These are phyloP conservation scores for Lipomyces yamadae DNA, from an alignment of 805 yeast species.

Conservation along the genomic window DNA sequence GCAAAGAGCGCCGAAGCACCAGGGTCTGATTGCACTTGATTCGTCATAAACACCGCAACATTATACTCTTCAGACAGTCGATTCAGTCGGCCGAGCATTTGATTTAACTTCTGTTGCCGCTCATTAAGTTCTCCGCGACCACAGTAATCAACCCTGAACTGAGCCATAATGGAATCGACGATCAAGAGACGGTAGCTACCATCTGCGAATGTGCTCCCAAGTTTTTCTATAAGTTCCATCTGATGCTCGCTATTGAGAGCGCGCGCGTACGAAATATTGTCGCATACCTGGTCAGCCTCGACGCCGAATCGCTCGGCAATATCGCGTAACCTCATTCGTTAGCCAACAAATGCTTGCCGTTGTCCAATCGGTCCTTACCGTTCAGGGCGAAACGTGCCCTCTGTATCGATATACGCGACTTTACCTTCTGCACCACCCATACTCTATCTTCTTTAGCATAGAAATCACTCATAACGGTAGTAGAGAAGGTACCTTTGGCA, in stretches of 20 bases:
- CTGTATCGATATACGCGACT: slow-evolving; percentile 78
- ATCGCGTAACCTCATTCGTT: slow-evolving; percentile 51
- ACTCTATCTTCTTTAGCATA: slow-evolving; percentile 33
- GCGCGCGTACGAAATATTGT: slow-evolving; percentile 74
- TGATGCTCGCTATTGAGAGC: slow-evolving; percentile 82
- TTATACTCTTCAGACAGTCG: slow-evolving; percentile 79
- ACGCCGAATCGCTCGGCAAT: slow-evolving; percentile 73
- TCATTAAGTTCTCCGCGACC: slow-evolving; percentile 81
- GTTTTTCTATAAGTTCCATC: slow-evolving; percentile 68
- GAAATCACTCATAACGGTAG: not conserved
- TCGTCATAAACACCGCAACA: slow-evolving; percentile 73
- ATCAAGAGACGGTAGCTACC: slow-evolving; percentile 65
- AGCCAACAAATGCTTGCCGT: not conserved
- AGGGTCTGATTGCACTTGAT: slow-evolving; percentile 80
- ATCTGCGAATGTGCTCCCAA: slow-evolving; percentile 69
- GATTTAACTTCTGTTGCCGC: slow-evolving; percentile 71
- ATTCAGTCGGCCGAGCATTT: slow-evolving; percentile 57
- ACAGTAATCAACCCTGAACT: slow-evolving; percentile 75
- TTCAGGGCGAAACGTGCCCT: slow-evolving; percentile 81
- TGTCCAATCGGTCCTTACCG: not conserved
- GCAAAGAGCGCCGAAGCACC: slow-evolving; percentile 81
- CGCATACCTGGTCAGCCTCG: slow-evolving; percentile 62
- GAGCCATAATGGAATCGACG: slow-evolving; percentile 78
- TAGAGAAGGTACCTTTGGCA: slow-evolving; percentile 46
- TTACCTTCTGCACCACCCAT: slow-evolving; percentile 84